Evolutionary conservation across 441 rosid genomes (phyloP), one percentile per base, ranked within the genome.

Genomic region (Gossypium schwendimanii): DNA sequence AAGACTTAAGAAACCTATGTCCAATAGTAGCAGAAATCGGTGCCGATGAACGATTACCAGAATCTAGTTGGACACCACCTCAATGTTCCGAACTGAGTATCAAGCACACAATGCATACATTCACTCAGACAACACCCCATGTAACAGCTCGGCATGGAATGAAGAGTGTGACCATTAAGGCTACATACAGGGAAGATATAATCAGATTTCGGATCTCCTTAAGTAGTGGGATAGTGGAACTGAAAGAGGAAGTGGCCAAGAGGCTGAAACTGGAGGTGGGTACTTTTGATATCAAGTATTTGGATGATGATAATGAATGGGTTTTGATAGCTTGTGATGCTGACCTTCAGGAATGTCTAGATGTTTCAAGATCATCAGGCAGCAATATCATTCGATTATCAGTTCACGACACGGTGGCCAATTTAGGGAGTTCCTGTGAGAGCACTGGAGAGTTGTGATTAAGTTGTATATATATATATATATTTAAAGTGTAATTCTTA

Each of bases 401-500:
- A 0, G 84, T 91, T 78, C 94, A 92, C 41, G 97, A 94, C 69
- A 66, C 77, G 47, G 83, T 70, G 80, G 71, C 86, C 4, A 85
- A 75, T 75, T 90, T 84, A 0, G 97, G 98, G 33, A 94, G 98
- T 78, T 89, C 97, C 15, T 89, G 97, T 70, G 97, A 94, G 81
- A 92, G 97, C 87, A 88, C 88, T 23, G 54, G 70, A 45, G 28
- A 21, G 20, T 41, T 86, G 49, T 88, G 83, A 68, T 23, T 28
- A 59, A 69, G 44, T 28, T 81, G 73, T 78, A 65, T 8, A 66
- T 74, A 52, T 39, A 63, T 69, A 45, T 75, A 57, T 33, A 36
- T 36, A 7, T 36, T n/a, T n/a, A 36, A n/a, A 68, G 70, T 62
- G 44, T 55, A 70, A 77, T 69, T 78, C 26, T 67, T 57, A 23